A percentile compares a stretch with the other conserved stretches of the same genome.
Conservation (phyloP, 495 filamentous ascomycete genomes). For the Trichoderma parareesei region DNA sequence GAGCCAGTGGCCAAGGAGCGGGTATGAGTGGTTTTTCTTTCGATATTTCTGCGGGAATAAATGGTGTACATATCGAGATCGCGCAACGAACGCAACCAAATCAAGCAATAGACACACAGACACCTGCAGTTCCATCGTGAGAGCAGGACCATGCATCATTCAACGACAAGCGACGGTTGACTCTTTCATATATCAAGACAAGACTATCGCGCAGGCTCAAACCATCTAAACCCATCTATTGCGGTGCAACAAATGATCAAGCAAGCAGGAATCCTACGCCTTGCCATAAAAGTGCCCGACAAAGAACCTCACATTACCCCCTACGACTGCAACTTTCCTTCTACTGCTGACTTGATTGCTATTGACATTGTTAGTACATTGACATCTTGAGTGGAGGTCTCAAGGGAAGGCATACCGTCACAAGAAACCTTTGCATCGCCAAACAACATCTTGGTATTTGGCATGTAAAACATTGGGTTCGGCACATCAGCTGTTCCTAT, state of each 20-base stretch:
- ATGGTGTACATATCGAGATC: conserved; percentile 13
- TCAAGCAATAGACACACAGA: conserved; percentile 4
- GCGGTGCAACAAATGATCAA: conserved; percentile 7
- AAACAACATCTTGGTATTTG: conserved; percentile 75
- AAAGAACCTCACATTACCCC: conserved; percentile 12
- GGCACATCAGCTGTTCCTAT: conserved; percentile 59
- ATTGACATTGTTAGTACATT: conserved; percentile 11
- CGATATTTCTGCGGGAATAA: background rate
- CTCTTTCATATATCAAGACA: background rate
- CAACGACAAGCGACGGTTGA: background rate
- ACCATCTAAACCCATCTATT: conserved; percentile 9
- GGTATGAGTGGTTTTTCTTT: conserved; percentile 15
- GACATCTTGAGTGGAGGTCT: background rate
- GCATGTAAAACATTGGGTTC: conserved; percentile 85
- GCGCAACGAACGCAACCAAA: background rate
- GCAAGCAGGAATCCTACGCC: conserved; percentile 3
- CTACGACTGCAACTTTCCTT: conserved; percentile 30
- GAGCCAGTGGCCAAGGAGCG: conserved; percentile 29
- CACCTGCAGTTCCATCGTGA: background rate
- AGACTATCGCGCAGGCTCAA: background rate
- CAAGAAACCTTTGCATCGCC: conserved; percentile 74
- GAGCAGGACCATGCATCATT: background rate
- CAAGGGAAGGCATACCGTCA: conserved; percentile 45
- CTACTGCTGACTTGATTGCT: conserved; percentile 47
- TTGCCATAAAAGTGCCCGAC: background rate